Base-by-base conservation (phyloP, 2,329 filamentous ascomycete genomes). In the Verticillium tricorpus region DNA sequence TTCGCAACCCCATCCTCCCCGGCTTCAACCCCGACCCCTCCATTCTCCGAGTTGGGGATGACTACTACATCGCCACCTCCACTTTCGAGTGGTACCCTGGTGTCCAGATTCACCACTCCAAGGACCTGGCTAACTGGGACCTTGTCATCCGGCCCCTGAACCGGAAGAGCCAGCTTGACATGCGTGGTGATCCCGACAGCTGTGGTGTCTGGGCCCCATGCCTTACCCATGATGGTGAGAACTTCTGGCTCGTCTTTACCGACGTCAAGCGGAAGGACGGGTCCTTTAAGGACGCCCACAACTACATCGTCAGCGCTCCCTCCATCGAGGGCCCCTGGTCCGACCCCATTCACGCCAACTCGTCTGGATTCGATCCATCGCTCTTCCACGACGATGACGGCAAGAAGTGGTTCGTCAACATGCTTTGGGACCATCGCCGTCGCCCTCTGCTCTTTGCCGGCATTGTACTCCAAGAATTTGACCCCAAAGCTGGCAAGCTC, bases 251-350 rank as follows among this genome's bases (percentile, higher is more conserved):
- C 5, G 85, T 88, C 2, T 89, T 86, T 70, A 87, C 85, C 1
- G 85, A 88, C 67, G 85, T 89, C 17, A 89, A 88, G 74, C 84
- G 86, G 65, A 88, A 88, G 69, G 86, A 89, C 66, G 86, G 86
- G 14, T 84, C 81, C 2, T 88, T 87, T 78, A 87, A 86, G 70
- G 85, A 88, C 67, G 80, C 83, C 1, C 85, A 82, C 65, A 89
- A 88, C 67, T 89, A 88, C 69, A 87, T 89, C 62, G 81, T 89
- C 60, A 82, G 69, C 37, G 79, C 83, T 1, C 73, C 78, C 0
- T 66, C 74, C 5, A 83, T 88, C 60, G 78, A 82, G 40, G 86
- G 85, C 0, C 85, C 85, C 0, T 88, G 86, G 86, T 85, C 83
- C 0, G 85, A 88, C 58, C 85, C 85, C 0, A 69, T 84, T 7